Evolutionary conservation across 176 grass and related monocot species (phyloP), one percentile per base, ranked within the genome.

Genomic region (Carex scoparia): DNA sequence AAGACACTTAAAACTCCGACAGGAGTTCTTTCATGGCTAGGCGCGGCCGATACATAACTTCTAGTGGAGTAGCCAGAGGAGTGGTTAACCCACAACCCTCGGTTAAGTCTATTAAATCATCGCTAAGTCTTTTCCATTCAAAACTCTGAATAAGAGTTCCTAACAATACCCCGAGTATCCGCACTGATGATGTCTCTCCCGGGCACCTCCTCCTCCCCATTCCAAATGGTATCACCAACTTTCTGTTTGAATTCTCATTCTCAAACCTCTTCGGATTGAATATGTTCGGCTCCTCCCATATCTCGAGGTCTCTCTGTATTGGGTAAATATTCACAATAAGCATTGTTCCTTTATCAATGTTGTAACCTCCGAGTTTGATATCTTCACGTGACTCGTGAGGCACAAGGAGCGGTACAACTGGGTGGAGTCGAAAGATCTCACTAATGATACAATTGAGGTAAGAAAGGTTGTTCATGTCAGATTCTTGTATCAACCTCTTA

Each of bases 141-240:
- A 90, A 90, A 61, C 88, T 75, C 55, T 90, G 88, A 8, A 87
- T 16, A 61, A 90, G 16, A 35, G 81, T 54, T 11, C 63, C 88
- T 16, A 91, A 28, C 6, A 51, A 27, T 11, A 92, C 0, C 14
- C 69, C 82, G 0, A 91, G 0, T 0, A 12, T 35, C 6, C 48
- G 71, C 67, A 91, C 3, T 0, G 87, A 88, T 0, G 92, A 4
- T 0, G 7, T 2, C 10, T 95, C 88, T 0, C 90, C 90, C 0
- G 88, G 88, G 12, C 93, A 95, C 83, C 31, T 83, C 7, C 88
- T 84, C 33, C 93, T 83, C 1, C 90, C 93, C 55, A 75, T 85
- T 16, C 93, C 88, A 16, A 95, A 95, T 0, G 93, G 93, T 11
- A 89, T 57, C 82, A 70, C 19, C 18, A 81, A 35, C 59, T 16